These are phyloP conservation scores for Fusarium praegraminearum DNA, from an alignment of 2,329 filamentous ascomycete genomes.

Conservation along the genomic window DNA sequence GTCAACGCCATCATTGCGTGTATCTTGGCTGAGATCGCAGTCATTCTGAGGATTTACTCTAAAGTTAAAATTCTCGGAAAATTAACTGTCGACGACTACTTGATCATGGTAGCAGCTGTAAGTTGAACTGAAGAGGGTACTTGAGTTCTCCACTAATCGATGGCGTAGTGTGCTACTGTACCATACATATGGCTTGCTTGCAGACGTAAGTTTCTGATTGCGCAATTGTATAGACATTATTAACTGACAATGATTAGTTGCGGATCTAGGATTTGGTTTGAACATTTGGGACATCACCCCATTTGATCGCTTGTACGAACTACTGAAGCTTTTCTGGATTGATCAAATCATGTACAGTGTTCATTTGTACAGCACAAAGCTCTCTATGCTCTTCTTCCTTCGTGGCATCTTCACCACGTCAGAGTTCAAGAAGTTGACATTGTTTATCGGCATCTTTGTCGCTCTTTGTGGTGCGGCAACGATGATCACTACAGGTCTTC, in stretches of 20 bases:
- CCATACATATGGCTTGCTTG: constrained; percentile 34
- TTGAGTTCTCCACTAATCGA: background rate
- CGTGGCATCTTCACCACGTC: constrained; percentile 25
- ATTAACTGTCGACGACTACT: constrained; percentile 29
- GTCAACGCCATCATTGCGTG: constrained; percentile 28
- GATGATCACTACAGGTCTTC: constrained; percentile 29
- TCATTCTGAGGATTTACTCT: constrained; percentile 28
- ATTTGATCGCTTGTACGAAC: constrained; percentile 29
- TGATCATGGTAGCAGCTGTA: constrained; percentile 32
- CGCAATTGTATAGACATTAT: too few relatives aligned
- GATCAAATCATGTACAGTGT: constrained; percentile 42
- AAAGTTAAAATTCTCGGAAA: constrained; percentile 32
- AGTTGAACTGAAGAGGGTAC: background rate
- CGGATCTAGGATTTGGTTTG: constrained; percentile 36
- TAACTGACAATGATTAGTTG: constrained; percentile 7
- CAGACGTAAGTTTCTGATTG: constrained; percentile 3
- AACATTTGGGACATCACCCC: constrained; percentile 36
- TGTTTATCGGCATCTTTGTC: constrained; percentile 24
- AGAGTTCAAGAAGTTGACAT: constrained; percentile 20
- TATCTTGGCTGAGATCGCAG: constrained; percentile 26
- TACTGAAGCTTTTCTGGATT: constrained; percentile 38
- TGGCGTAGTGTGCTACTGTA: constrained; percentile 26
- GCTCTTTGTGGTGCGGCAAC: constrained; percentile 25
- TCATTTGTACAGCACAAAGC: constrained; percentile 39
- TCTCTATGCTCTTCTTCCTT: constrained; percentile 38